phyloP scores from a whole-genome alignment of 1,284 basidiomycete genomes.

The Rhizoctonia solani region DNA sequence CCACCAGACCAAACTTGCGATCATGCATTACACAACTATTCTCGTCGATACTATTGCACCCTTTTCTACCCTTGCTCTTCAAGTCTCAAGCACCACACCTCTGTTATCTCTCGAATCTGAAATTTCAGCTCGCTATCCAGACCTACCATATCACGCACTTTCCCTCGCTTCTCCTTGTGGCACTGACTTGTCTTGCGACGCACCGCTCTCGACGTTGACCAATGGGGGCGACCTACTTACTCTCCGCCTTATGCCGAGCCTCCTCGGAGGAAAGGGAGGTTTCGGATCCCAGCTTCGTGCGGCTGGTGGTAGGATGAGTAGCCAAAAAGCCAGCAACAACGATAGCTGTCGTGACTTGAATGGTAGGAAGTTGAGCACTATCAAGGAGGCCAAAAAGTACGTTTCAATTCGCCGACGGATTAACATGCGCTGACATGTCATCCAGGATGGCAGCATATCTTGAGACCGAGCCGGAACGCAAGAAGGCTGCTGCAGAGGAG shows the following conservation, averaged over 20 bases:
- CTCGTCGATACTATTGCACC: constrained; percentile 76
- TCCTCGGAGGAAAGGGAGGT: constrained; percentile 94
- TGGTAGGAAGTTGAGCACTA: constrained; percentile 86
- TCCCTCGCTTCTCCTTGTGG: constrained; percentile 22
- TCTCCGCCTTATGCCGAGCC: constrained; percentile 66
- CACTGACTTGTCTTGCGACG: constrained; percentile 52
- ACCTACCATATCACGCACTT: constrained; percentile 13
- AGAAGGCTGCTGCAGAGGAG: constrained; percentile 77
- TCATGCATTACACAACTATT: constrained; percentile 49
- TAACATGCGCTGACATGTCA: neutral
- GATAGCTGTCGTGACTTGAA: constrained; percentile 94
- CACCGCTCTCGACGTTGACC: constrained; percentile 64
- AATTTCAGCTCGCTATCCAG: neutral
- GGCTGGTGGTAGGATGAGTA: constrained; percentile 96
- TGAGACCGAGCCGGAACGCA: constrained; percentile 80
- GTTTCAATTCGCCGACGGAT: constrained; percentile 40
- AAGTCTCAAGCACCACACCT: constrained; percentile 56
- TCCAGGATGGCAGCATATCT: constrained; percentile 85
- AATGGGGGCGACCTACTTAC: constrained; percentile 51
- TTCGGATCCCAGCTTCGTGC: constrained; percentile 96
- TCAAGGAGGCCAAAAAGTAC: constrained; percentile 95
- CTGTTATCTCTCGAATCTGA: constrained; percentile 52
- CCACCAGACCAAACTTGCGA: constrained; percentile 6
- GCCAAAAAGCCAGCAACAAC: constrained; percentile 92
- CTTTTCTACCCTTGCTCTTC: constrained; percentile 70